A percentile compares a stretch with the other conserved stretches of the same genome.
Evolutionary conservation across 495 filamentous ascomycete genomes (phyloP).

Genomic region (Penicillium fimorum): DNA sequence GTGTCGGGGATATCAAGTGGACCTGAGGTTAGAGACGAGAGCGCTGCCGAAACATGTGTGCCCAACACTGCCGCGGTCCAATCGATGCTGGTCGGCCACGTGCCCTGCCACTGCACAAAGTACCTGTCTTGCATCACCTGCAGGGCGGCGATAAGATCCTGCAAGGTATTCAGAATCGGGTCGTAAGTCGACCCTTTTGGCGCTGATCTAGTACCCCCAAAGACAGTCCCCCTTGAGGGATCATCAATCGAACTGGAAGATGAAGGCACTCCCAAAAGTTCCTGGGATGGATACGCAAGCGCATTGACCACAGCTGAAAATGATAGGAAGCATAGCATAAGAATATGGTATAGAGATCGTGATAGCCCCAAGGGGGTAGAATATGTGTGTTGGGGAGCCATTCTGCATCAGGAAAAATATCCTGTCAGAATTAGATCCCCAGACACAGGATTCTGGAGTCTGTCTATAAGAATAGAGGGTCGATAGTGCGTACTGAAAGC

Average conservation of each 20-base stretch:
- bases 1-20: slow-evolving; percentile 23
- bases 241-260: slow-evolving; percentile 1
- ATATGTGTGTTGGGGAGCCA: slow-evolving; percentile 16
- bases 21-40: slow-evolving; percentile 59
- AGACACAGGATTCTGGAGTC: slow-evolving; percentile 6
- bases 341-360: slow-evolving; percentile 17
- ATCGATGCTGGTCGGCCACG: slow-evolving; percentile 85
- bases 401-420: slow-evolving; percentile 14
- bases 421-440: slow-evolving; percentile 10
- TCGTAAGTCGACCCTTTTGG: slow-evolving; percentile 11
- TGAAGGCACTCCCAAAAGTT: slow-evolving; percentile 11
- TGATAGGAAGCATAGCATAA: slow-evolving; percentile 27
- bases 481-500: background rate
- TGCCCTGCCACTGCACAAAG: slow-evolving; percentile 74
- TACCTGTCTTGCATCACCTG: slow-evolving; percentile 73
- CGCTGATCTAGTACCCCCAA: slow-evolving; percentile 9
- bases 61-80: slow-evolving; percentile 90
- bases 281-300: slow-evolving; percentile 33
- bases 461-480: slow-evolving; percentile 22
- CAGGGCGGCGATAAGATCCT: slow-evolving; percentile 58
- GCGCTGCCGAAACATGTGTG: slow-evolving; percentile 71
- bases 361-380: slow-evolving; percentile 15
- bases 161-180: slow-evolving; percentile 29
- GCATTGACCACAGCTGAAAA: slow-evolving; percentile 26
- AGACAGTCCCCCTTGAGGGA: slow-evolving; percentile 10